phyloP scores from a whole-genome alignment of 2,329 filamentous ascomycete genomes.

The Epichloe hybrida region DNA sequence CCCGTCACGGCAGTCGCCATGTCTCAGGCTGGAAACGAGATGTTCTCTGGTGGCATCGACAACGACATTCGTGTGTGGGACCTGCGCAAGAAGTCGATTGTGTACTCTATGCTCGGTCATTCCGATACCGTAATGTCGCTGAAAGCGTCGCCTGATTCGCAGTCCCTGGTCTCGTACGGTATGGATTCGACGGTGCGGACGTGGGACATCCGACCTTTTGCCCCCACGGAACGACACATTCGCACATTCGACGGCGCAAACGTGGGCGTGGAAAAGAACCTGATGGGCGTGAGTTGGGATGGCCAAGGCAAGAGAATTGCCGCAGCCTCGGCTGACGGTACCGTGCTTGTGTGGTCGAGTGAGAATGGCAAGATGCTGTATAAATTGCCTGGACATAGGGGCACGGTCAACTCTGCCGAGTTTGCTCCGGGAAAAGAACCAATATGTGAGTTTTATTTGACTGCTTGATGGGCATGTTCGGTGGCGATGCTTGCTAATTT shows the following conservation, averaged over 20 bases:
- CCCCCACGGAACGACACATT: slow-evolving; percentile 72
- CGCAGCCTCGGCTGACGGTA: slow-evolving; percentile 80
- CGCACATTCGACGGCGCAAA: slow-evolving; percentile 87
- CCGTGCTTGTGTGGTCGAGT: slow-evolving; percentile 80
- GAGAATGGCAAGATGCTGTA: slow-evolving; percentile 83
- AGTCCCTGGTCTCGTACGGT: slow-evolving; percentile 78
- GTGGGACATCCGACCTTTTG: slow-evolving; percentile 94
- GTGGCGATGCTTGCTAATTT: slow-evolving; percentile 18
- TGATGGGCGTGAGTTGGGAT: slow-evolving; percentile 85
- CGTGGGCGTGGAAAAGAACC: slow-evolving; percentile 77
- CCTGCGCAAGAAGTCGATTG: slow-evolving; percentile 74
- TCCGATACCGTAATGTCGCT: slow-evolving; percentile 86
- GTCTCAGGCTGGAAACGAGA: slow-evolving; percentile 88
- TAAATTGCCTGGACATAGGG: slow-evolving; percentile 90
- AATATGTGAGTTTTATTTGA: slow-evolving; percentile 53
- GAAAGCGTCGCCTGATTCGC: slow-evolving; percentile 82
- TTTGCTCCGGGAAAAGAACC: slow-evolving; percentile 78
- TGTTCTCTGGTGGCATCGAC: slow-evolving; percentile 90
- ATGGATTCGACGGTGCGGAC: slow-evolving; percentile 90
- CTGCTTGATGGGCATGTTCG: background rate
- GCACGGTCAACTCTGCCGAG: slow-evolving; percentile 86
- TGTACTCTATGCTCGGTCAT: slow-evolving; percentile 81
- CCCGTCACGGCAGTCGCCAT: slow-evolving; percentile 84
- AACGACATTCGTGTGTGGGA: slow-evolving; percentile 98
- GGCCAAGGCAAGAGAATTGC: slow-evolving; percentile 73